A percentile compares a stretch with the other conserved stretches of the same genome.
Evolutionary conservation across 2,329 filamentous ascomycete species (phyloP).

Genomic region (Sporothrix brunneoviolacea): DNA sequence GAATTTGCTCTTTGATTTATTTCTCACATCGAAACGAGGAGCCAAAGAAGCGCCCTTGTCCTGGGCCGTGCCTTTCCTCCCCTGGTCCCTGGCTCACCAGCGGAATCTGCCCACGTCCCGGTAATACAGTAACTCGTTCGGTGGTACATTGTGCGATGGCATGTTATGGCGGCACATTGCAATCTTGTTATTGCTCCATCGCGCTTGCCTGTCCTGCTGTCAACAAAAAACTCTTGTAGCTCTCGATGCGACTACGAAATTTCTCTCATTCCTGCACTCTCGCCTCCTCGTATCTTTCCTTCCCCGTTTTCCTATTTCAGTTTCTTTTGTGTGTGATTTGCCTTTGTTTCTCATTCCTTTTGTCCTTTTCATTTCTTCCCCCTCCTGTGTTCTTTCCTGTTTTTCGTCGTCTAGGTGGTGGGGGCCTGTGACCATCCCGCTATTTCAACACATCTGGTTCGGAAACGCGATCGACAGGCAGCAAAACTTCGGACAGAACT

Average conservation of each 20-base stretch:
- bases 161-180: conserved; percentile 13
- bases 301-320: neutral
- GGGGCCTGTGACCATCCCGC: neutral
- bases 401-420: neutral
- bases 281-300: neutral
- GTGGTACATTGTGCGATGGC: conserved; percentile 4
- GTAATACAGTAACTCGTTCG: conserved; percentile 7
- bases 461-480: conserved; percentile 7
- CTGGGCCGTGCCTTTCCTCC: neutral
- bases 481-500: neutral
- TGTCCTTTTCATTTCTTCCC: neutral
- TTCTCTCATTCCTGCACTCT: neutral
- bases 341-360: neutral
- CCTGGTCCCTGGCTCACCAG: conserved; percentile 2
- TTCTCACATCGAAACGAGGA: neutral
- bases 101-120: neutral
- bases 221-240: conserved; percentile 6
- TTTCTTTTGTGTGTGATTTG: neutral
- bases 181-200: conserved; percentile 8
- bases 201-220: conserved; percentile 12
- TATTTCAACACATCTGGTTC: neutral
- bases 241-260: conserved; percentile 2
- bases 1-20: neutral
- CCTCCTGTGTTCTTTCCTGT: neutral
- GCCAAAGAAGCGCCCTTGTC: neutral